phyloP scores from a whole-genome alignment of 129 eudicot genomes.

The Tanacetum coccineum region DNA sequence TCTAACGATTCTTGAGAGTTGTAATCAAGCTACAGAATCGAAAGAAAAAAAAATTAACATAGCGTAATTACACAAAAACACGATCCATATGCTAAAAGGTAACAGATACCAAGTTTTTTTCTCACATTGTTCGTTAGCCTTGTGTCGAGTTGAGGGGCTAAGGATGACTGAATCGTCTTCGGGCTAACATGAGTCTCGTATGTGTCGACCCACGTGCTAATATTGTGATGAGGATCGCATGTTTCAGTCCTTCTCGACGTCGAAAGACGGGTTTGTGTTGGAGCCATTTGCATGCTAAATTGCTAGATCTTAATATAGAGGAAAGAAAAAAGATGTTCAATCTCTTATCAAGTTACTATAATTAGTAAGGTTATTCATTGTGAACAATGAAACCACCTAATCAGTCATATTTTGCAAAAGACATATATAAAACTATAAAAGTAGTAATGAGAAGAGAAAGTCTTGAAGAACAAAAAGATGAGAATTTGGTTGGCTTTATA shows the following conservation, averaged over 20 bases:
- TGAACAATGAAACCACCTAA: neutral
- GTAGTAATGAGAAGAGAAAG: neutral
- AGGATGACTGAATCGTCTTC: constrained; percentile 15
- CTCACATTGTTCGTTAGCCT: constrained; percentile 46
- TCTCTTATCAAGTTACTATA: neutral
- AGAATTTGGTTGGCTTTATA: constrained; percentile 19
- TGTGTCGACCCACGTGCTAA: constrained; percentile 53
- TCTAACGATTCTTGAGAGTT: constrained; percentile 48
- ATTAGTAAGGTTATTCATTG: neutral
- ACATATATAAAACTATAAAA: constrained; percentile 9
- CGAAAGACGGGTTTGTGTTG: constrained; percentile 49
- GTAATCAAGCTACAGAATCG: constrained; percentile 31
- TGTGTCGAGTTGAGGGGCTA: constrained; percentile 30
- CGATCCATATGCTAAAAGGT: neutral
- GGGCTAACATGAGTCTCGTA: constrained; percentile 36
- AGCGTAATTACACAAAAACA: neutral
- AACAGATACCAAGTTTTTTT: neutral
- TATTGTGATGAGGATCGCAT: constrained; percentile 47
- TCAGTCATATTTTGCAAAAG: neutral
- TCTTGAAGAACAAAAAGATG: constrained; percentile 24
- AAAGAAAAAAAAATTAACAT: constrained; percentile 3
- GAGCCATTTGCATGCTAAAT: constrained; percentile 43
- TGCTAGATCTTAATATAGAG: constrained; percentile 8
- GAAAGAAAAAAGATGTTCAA: neutral
- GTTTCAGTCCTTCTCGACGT: constrained; percentile 47